phyloP scores from a whole-genome alignment of 257 asterid genomes.

The Paulownia fortunei region DNA sequence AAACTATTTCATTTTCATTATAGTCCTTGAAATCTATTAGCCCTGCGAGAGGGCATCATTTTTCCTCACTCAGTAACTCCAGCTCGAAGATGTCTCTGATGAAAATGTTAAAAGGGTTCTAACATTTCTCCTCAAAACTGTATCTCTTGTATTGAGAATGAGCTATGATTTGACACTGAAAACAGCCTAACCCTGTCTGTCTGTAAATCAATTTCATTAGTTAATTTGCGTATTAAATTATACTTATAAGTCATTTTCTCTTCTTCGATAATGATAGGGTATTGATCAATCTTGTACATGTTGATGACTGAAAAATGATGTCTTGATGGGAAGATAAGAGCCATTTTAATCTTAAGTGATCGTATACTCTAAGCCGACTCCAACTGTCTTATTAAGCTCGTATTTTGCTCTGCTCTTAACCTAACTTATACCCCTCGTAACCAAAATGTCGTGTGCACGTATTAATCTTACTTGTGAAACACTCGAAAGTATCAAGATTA shows the following conservation, averaged over 20 bases:
- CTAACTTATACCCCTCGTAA: no score
- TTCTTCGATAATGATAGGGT: not conserved
- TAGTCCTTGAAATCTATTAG: not conserved
- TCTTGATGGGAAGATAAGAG: no score
- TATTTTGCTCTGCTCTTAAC: no score
- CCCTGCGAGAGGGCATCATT: not conserved
- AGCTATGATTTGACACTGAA: not conserved
- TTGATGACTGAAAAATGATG: not conserved
- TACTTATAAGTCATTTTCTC: not conserved
- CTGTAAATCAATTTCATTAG: conserved; percentile 2
- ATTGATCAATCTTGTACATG: not conserved
- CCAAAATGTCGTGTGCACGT: no score
- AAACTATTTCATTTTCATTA: not conserved
- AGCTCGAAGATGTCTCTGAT: conserved; percentile 5
- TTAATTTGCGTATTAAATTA: not conserved
- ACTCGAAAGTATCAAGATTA: no score
- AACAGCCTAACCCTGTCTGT: conserved; percentile 13
- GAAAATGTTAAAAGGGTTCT: conserved; percentile 2
- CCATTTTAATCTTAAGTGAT: no score
- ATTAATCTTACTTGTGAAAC: no score
- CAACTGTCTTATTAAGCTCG: no score
- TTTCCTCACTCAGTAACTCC: not conserved
- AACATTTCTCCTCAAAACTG: not conserved
- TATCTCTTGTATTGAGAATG: conserved; percentile 16
- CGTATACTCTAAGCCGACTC: no score